phyloP scores from a whole-genome alignment of 192 early-diverging fungal species.

The Rhizoclosmatium sp. region DNA sequence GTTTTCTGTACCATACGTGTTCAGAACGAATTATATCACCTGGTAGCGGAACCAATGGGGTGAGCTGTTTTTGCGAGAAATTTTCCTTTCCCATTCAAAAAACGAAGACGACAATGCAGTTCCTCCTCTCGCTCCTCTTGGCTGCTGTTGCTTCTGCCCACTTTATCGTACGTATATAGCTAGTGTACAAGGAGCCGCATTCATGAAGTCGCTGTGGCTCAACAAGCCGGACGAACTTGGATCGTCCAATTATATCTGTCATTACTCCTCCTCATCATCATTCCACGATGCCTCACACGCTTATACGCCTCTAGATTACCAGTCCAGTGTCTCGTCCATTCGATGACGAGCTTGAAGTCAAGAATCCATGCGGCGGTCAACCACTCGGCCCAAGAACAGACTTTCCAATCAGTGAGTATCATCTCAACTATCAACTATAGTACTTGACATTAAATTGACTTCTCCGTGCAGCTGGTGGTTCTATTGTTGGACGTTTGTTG shows the following conservation, averaged over 20 bases:
- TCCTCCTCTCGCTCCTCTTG: neutral
- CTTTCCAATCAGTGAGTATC: conserved; percentile 53
- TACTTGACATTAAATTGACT: neutral
- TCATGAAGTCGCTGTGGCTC: too few relatives aligned
- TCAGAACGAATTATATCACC: too few relatives aligned
- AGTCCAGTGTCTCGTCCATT: conserved; percentile 60
- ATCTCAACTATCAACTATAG: neutral
- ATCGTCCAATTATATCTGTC: neutral
- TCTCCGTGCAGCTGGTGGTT: neutral
- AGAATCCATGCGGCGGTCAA: conserved; percentile 62
- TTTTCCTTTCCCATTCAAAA: neutral
- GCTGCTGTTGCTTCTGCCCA: conserved; percentile 54
- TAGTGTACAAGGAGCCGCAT: too few relatives aligned
- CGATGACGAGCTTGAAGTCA: conserved; percentile 49
- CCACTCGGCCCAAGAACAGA: conserved; percentile 45
- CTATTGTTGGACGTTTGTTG: conserved; percentile 47
- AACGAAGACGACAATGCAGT: neutral
- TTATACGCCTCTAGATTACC: conserved; percentile 34
- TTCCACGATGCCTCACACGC: neutral
- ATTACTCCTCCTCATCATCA: neutral
- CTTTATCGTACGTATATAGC: conserved; percentile 23
- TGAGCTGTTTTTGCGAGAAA: neutral
- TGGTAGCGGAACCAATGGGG: too few relatives aligned
- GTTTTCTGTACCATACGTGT: too few relatives aligned
- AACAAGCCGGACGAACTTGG: too few relatives aligned